Base-by-base conservation (phyloP, 352 stramenopile species). In the Saprolegnia parasitica region DNA sequence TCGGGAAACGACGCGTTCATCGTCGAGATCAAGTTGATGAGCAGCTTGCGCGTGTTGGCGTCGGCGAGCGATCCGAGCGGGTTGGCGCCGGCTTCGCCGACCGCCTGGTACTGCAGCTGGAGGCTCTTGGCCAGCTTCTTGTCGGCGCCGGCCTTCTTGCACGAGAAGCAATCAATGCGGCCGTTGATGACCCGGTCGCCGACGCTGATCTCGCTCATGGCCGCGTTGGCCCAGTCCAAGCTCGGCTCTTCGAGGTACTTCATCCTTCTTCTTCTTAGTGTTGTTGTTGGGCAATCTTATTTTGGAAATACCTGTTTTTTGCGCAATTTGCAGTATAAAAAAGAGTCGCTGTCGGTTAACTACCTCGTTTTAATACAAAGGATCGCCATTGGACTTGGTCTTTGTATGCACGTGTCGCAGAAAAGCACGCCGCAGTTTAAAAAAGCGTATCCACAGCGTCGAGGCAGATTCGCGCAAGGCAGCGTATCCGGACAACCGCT, bases 1-100 rank as follows among this genome's bases (percentile, higher is more conserved):
- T 98, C 91, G 1, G 89, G 90, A 73, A 98, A 98, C 50, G 80
- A 93, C 32, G 89, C 88, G 80, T 98, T 98, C 90, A 98, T 97
- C 21, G 91, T 98, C 52, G 86, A 93, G 70, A 98, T 98, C 62
- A 98, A 77, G 70, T 97, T 96, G 71, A 97, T 96, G 8, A 98
- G 79, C 64, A 96, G 81, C 68, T 96, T 93, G 52, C 91, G 80
- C 42, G 88, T 97, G 58, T 86, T 73, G 0, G 83, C 71, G 21
- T 92, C 78, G 0, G 82, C 80, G 26, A 97, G 80, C 13, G 85
- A 80, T 0, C 90, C 89, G 20, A 97, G 77, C 52, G 81, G 77
- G 70, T 85, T 49, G 58, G 89, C 81, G n/a, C 73, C 75, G 21
- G 76, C 77, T 61, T 91, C 81, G 24, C 20, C 37, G 49, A 89